Percentiles rank a stretch among this genome's conserved stretches.
These are phyloP conservation scores for Hippophae rhamnoides DNA, from an alignment of 306 rosid species.

Conservation along the genomic window DNA sequence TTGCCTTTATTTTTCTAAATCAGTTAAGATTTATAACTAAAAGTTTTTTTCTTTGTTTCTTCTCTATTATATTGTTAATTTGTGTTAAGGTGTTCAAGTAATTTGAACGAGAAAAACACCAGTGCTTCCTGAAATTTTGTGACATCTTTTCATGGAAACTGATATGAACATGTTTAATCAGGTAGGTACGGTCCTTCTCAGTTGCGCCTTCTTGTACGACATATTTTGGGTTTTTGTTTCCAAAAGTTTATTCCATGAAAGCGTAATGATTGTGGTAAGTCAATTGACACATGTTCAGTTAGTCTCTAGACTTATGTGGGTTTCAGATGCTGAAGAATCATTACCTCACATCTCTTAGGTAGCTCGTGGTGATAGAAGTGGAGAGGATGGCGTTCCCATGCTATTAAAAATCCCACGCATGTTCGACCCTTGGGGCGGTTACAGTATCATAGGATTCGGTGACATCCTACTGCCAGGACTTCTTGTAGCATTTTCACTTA, in stretches of 20 bases:
- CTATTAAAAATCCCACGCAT: slow-evolving; percentile 85
- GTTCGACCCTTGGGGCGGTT: slow-evolving; percentile 96
- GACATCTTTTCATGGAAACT: background rate
- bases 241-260: slow-evolving; percentile 66
- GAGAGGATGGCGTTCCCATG: slow-evolving; percentile 97
- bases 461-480: slow-evolving; percentile 94
- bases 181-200: slow-evolving; percentile 90
- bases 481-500: slow-evolving; percentile 80
- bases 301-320: background rate
- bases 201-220: slow-evolving; percentile 85
- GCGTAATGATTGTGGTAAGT: slow-evolving; percentile 99
- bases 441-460: slow-evolving; percentile 93
- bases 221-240: slow-evolving; percentile 95
- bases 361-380: slow-evolving; percentile 83
- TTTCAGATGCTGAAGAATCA: slow-evolving; percentile 8
- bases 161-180: slow-evolving; percentile 16
- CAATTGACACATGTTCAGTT: too few species aligned
- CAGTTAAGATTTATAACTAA: background rate
- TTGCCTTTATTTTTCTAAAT: too few species aligned
- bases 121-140: background rate
- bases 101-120: background rate
- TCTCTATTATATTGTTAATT: background rate
- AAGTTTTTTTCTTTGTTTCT: background rate
- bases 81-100: background rate
- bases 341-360: slow-evolving; percentile 34